Base-by-base conservation (phyloP, 257 asterid species). In the Cinchona pubescens region DNA sequence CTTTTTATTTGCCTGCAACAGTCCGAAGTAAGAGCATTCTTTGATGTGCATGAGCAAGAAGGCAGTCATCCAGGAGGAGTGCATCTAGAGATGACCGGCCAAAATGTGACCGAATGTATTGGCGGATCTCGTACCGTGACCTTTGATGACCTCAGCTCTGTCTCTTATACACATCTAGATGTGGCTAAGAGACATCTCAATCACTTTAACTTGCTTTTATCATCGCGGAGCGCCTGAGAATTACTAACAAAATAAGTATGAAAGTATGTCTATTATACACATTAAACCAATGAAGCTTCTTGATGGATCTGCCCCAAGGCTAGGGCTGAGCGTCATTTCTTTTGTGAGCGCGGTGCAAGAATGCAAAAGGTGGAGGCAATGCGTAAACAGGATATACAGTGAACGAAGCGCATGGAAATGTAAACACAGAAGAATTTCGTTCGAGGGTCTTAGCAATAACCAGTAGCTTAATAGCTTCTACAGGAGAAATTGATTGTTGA, bases 1-100 rank as follows among this genome's bases (percentile, higher is more conserved):
- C 10, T 53, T 18, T 65, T 59, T 11, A 13, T 12, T n/a, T 72
- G 32, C 30, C 37, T 78, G 45, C 40, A 60, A 75, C 88, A 91
- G 97, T 92, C 96, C 11, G 97, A 91, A 80, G 89, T 91, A 49
- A 88, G 88, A 79, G 97, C 97, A 1, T 91, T 91, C 90, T 91
- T 91, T 37, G 97, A 91, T 69, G 97, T 91, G 30, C 97, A 91
- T 37, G 96, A 91, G 73, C 97, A 90, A 90, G 96, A 91, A 80
- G 97, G 97, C 59, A 91, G 97, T 69, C 84, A 88, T 76, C 92
- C 97, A 0, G 97, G 97, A 27, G 97, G 96, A 46, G 88, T 91
- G 15, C 97, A 91, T 77, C 67, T 91, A 71, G 97, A 91, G 80
- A 91, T 91, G 97, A 91, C 97, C 0, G 97, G 97, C 37, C 97